These are phyloP conservation scores for Dictyophora rubrovolvata DNA, from an alignment of 768 basidiomycete genomes.

Conservation along the genomic window DNA sequence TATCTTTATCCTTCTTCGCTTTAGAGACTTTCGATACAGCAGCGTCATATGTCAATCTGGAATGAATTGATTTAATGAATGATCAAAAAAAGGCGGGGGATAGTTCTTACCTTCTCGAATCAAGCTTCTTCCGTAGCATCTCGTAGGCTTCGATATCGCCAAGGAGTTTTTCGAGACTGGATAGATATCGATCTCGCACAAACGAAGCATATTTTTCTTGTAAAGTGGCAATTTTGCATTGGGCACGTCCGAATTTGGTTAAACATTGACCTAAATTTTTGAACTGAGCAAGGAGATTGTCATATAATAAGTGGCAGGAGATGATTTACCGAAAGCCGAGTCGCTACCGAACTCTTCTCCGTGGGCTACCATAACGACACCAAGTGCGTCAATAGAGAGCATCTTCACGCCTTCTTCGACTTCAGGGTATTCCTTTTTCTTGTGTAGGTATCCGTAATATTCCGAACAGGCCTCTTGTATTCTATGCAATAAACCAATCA, in stretches of 20 bases:
- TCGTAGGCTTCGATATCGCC: conserved; percentile 83
- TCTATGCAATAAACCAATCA: conserved; percentile 27
- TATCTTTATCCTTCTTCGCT: conserved; percentile 70
- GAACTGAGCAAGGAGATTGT: conserved; percentile 1
- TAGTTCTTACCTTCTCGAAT: conserved; percentile 59
- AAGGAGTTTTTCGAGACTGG: conserved; percentile 51
- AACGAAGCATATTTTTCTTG: conserved; percentile 74
- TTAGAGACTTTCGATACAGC: conserved; percentile 62
- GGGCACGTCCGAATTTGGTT: conserved; percentile 67
- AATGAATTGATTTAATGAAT: background rate
- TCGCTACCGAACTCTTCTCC: conserved; percentile 75
- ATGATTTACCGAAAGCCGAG: conserved; percentile 51
- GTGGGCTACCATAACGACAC: conserved; percentile 78
- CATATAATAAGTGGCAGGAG: background rate
- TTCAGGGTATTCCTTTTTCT: conserved; percentile 61
- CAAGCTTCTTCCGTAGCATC: conserved; percentile 70
- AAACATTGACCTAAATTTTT: conserved; percentile 51
- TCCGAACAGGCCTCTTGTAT: conserved; percentile 60
- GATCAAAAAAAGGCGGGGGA: conserved; percentile 1
- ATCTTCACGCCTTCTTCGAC: conserved; percentile 53
- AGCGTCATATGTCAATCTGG: conserved; percentile 68
- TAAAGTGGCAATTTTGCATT: conserved; percentile 74
- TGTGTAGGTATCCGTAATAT: conserved; percentile 61
- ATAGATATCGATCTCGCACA: conserved; percentile 64
- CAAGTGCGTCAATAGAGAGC: conserved; percentile 66